These are phyloP conservation scores for Pseudogymnoascus sp. DNA, from an alignment of 2,329 filamentous ascomycete species.

Conservation along the genomic window DNA sequence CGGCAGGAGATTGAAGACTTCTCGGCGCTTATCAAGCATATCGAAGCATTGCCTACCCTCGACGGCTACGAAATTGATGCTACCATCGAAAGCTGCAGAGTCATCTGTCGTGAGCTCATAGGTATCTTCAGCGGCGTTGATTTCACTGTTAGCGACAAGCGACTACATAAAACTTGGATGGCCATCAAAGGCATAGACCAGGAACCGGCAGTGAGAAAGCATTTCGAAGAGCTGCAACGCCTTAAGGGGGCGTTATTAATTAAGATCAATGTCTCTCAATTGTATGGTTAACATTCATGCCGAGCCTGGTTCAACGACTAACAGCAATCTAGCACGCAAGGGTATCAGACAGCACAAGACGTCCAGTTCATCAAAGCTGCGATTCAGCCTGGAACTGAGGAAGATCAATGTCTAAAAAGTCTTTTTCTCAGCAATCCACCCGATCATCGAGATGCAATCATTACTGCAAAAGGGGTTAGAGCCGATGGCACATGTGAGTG, in stretches of 20 bases:
- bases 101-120: background rate
- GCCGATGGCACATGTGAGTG: constrained; percentile 21
- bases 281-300: background rate
- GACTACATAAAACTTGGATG: background rate
- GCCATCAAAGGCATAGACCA: background rate
- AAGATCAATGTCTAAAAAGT: background rate
- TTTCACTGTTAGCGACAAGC: background rate
- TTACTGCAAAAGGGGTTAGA: constrained; percentile 13
- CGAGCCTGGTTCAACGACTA: background rate
- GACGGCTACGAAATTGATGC: background rate
- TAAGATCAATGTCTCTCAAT: background rate
- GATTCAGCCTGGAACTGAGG: background rate
- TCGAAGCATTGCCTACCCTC: background rate
- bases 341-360: background rate
- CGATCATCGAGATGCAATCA: constrained; percentile 17
- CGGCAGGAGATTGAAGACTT: background rate
- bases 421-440: constrained; percentile 15
- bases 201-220: background rate
- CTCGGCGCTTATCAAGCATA: background rate
- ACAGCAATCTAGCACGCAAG: background rate
- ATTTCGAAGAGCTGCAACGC: background rate
- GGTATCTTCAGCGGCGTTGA: background rate
- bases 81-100: background rate
- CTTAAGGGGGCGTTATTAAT: background rate
- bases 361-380: background rate